Evolutionary conservation across 768 basidiomycete genomes (phyloP), one percentile per base, ranked within the genome.

Genomic region (Hortiboletus flavorubellus): DNA sequence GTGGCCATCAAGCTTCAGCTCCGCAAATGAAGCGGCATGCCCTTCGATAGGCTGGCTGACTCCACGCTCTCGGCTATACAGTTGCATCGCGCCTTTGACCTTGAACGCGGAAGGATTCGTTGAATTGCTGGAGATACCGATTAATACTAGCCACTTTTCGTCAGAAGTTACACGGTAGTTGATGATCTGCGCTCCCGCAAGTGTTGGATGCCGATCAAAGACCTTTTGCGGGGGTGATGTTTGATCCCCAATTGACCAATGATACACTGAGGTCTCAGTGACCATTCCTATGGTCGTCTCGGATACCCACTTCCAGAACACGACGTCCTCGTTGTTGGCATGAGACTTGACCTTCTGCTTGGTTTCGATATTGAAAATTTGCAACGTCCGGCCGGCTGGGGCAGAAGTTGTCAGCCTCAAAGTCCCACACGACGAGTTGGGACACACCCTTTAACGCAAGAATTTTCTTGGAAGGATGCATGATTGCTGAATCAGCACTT

Each of bases 251-350:
- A 88, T 85, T 54, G 87, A 79, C 94, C 95, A 97, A 72, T 98
- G 95, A 71, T 82, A 91, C 31, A 98, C 96, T 5, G 93, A 81
- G 1, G 89, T 80, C 56, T 98, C 95, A 30, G 96, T 98, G 65
- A 98, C 97, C 76, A 98, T 82, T 65, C 97, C 97, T 58, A 99
- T 87, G 30, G 89, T 89, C 16, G 85, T 83, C 58, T 93, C 88
- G 45, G 87, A 89, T 38, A 98, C 85, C 97, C 97, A 99, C 71
- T 97, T 98, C 97, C 97, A 99, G 75, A 97, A 99, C 26, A 93
- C 86, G 49, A 97, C 80, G 68, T 99, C 96, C 68, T 98, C 94
- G 68, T 84, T 89, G 78, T 87, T 97, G 56, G 86, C 78, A 69
- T 98, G 93, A 29, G 95, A 91, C 68, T 96, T 96, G 73, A 99